Evolutionary conservation across 2,329 filamentous ascomycete species (phyloP), one percentile per base, ranked within the genome.

Genomic region (Byssoonygena ceratinophila): DNA sequence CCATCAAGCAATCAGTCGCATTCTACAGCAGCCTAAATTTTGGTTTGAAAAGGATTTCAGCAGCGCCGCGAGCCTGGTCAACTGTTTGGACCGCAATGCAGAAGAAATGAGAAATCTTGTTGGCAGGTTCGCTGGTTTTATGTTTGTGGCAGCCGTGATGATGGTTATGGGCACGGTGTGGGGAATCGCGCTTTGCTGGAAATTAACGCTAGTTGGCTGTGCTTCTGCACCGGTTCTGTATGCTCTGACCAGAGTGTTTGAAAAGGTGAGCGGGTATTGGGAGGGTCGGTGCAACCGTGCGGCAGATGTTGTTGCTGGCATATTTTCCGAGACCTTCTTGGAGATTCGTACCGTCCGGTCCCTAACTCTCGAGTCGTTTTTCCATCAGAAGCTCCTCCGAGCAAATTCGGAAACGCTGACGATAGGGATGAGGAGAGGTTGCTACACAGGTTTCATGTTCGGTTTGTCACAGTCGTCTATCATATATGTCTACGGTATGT

Each of bases 81-180:
- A 87, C 55, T 84, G 78, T 41, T 76, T 97, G 0, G 87, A 94
- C 61, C 79, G 84, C 14, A 86, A 87, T 60, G 85, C 84, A 0
- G 89, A 97, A 64, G 88, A 95, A 63, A 90, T 92, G 79, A 79
- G 86, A 7, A 89, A 87, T 59, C 71, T 97, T 0, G 75, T 94
- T 0, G 85, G 86, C 1, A 79, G 85, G 1, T 94, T 95, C 61
- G 75, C 83, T 0, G 84, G 85, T 1, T 80, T 85, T 50, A 67
- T 84, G 0, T 74, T 90, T 12, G 79, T 84, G 8, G 82, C 85
- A 2, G 63, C 74, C 0, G 68, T 80, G 48, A 90, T 94, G 76
- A 75, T 86, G 16, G 53, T 70, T 0, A 77, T 84, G n/a, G 82
- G 87, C 0, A 61, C 92, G 5, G 61, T 77, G 1, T 96, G 89